Evolutionary conservation across 495 filamentous ascomycete species (phyloP).

Genomic region (Staphylotrichum longicolle): DNA sequence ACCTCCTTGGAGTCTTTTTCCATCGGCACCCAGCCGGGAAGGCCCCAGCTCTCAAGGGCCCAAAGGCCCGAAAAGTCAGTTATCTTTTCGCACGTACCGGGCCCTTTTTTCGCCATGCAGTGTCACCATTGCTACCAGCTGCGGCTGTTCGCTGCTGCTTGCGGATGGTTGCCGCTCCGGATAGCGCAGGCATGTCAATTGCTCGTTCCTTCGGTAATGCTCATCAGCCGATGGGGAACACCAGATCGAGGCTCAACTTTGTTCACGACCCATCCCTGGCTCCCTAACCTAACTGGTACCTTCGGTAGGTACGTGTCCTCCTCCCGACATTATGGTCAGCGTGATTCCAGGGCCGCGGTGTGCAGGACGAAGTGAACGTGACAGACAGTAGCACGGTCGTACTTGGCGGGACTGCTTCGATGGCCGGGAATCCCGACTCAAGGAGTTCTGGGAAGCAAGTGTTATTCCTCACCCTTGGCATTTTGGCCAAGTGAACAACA

Average conservation of each 20-base stretch:
- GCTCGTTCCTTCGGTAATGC: no score
- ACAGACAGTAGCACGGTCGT: background rate
- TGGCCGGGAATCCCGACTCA: background rate
- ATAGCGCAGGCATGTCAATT: background rate
- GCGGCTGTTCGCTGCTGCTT: background rate
- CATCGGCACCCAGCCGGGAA: no score
- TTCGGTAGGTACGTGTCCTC: background rate
- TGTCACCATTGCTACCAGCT: background rate
- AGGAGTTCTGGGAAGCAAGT: no score
- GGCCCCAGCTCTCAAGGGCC: no score
- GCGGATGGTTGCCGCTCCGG: background rate
- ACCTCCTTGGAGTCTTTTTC: background rate
- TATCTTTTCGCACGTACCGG: constrained; percentile 17
- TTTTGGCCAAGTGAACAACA: no score
- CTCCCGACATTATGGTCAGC: background rate
- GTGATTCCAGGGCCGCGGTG: no score
- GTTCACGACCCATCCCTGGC: background rate
- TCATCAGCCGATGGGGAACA: no score
- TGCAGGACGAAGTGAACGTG: no score
- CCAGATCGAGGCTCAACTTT: background rate
- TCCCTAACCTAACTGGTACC: background rate
- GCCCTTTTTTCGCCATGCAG: background rate
- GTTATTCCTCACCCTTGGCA: no score
- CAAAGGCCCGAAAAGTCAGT: no score
- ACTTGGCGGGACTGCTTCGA: background rate